These are phyloP conservation scores for Glaciozyma antarctica DNA, from an alignment of 768 basidiomycete species.

Conservation along the genomic window DNA sequence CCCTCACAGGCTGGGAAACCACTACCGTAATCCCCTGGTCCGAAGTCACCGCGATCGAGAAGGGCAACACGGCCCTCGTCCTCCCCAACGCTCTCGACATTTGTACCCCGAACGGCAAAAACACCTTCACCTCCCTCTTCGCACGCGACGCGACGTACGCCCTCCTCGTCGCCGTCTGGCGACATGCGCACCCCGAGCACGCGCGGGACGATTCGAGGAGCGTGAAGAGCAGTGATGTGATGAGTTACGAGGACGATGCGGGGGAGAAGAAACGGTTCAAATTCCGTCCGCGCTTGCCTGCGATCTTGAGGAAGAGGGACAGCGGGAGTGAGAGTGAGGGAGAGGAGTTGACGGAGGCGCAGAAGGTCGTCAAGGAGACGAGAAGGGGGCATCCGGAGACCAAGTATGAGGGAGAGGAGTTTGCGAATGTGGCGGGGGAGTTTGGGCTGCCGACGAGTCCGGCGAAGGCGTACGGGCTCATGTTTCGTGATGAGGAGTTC, in stretches of 20 bases:
- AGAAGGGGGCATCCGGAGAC: constrained; percentile 12
- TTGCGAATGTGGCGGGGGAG: constrained; percentile 21
- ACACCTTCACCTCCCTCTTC: constrained; percentile 85
- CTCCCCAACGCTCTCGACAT: constrained; percentile 94
- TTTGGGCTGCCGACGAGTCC: constrained; percentile 66
- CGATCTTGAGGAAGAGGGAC: neutral
- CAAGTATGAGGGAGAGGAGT: constrained; percentile 24
- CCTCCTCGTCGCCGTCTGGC: constrained; percentile 88
- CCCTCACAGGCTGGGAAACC: constrained; percentile 46
- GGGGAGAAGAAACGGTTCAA: constrained; percentile 19
- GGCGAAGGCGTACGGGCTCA: constrained; percentile 81
- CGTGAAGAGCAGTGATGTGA: constrained; percentile 68
- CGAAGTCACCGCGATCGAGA: constrained; percentile 77
- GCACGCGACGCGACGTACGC: constrained; percentile 88
- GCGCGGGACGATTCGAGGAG: neutral
- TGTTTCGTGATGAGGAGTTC: constrained; percentile 79
- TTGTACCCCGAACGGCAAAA: constrained; percentile 13
- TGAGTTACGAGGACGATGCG: constrained; percentile 24
- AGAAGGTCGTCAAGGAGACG: constrained; percentile 20
- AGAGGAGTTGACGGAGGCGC: constrained; percentile 18
- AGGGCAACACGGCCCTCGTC: constrained; percentile 93
- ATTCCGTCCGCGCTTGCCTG: neutral
- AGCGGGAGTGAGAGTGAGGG: neutral
- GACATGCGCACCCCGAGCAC: constrained; percentile 58
- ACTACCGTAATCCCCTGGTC: constrained; percentile 76